Percentiles rank a stretch among this genome's conserved stretches.
phyloP scores from a whole-genome alignment of 2,329 filamentous ascomycete genomes.

The Fusarium nisikadoi region DNA sequence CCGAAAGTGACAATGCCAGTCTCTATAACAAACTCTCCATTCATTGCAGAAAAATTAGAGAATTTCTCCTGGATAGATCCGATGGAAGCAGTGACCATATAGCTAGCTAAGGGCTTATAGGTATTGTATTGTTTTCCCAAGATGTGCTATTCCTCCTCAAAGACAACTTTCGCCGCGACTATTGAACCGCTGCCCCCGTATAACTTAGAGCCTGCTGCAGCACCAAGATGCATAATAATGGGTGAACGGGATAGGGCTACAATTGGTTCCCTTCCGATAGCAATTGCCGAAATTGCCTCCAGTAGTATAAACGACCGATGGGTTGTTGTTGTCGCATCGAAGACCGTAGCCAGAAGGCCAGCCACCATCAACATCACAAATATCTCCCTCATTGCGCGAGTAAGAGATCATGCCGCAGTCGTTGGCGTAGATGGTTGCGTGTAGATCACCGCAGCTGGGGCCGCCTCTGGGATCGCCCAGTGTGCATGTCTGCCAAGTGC shows the following conservation, averaged over 20 bases:
- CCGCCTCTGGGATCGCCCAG: neutral
- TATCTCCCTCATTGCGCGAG: neutral
- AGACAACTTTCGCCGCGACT: rapidly evolving
- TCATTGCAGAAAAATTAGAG: neutral
- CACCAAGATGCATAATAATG: neutral
- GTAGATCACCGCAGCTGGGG: neutral
- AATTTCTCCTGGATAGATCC: neutral
- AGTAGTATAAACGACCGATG: neutral
- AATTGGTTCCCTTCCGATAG: neutral
- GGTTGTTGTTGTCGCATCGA: neutral
- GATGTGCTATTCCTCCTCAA: neutral
- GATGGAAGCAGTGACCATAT: neutral
- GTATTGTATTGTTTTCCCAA: neutral
- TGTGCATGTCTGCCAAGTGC: neutral
- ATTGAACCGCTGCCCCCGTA: rapidly evolving
- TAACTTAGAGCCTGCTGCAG: neutral
- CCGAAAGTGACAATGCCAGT: neutral
- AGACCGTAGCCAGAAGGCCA: neutral
- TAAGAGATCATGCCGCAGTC: neutral
- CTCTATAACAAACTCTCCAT: neutral
- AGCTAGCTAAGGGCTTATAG: too few species aligned
- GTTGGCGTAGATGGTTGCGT: neutral
- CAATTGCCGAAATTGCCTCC: neutral
- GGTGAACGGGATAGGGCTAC: neutral
- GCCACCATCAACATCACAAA: neutral